Conservation (phyloP, 73 alveolate species). For the Diophrys appendiculata region DNA sequence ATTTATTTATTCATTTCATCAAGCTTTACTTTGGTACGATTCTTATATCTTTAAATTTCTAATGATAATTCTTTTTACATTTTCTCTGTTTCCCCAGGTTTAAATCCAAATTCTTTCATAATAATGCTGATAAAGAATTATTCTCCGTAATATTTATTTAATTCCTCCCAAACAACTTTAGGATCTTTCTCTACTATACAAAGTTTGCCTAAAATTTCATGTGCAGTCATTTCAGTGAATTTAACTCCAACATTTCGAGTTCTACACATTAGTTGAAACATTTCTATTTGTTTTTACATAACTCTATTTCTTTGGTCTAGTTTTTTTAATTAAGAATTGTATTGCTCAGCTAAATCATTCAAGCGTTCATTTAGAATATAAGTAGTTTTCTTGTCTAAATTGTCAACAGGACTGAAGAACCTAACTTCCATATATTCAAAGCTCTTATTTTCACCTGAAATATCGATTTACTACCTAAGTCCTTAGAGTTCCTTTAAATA, state of each 20-base stretch:
- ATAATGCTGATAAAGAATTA: neutral
- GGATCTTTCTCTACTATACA: neutral
- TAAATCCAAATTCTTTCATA: neutral
- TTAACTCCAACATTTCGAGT: neutral
- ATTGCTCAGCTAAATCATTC: neutral
- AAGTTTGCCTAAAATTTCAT: neutral
- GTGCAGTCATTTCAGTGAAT: neutral
- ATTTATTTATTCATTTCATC: neutral
- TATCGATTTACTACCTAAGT: neutral
- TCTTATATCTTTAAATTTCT: no score
- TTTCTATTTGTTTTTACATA: neutral
- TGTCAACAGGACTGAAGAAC: neutral
- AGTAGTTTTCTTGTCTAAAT: neutral
- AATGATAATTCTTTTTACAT: no score
- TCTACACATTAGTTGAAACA: neutral
- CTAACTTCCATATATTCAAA: neutral
- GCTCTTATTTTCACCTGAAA: neutral
- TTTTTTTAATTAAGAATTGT: no score
- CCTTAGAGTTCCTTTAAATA: neutral
- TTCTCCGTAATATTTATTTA: neutral
- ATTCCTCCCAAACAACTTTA: neutral
- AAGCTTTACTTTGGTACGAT: no score
- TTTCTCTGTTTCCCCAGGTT: neutral
- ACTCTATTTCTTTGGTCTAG: no score
- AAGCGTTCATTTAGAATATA: neutral